phyloP scores from a whole-genome alignment of 176 grass and related monocot species.

The Ananas comosus region DNA sequence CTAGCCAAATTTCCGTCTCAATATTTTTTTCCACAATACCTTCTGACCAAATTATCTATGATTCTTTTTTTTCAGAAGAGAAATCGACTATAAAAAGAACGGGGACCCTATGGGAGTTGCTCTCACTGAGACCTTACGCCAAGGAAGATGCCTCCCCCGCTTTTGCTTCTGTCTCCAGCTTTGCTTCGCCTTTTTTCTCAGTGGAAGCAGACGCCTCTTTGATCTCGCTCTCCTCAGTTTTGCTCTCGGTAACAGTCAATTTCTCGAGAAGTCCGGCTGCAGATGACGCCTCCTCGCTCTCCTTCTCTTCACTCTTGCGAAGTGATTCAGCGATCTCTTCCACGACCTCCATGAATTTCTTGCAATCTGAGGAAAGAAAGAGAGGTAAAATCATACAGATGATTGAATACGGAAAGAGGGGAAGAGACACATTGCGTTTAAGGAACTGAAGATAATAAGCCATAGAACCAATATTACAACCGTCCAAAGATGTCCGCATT shows the following conservation, averaged over 20 bases:
- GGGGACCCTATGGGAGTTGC: neutral
- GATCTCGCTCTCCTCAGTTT: conserved; percentile 14
- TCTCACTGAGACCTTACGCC: neutral
- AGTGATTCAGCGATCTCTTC: conserved; percentile 47
- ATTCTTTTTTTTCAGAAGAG: neutral
- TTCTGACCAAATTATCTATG: too few relatives aligned
- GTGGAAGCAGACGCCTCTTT: conserved; percentile 23
- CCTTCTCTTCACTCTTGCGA: conserved; percentile 23
- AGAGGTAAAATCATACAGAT: neutral
- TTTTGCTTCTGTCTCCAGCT: conserved; percentile 21
- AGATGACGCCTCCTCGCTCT: conserved; percentile 35
- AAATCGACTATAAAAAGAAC: neutral
- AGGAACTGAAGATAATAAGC: neutral
- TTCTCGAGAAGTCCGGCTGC: conserved; percentile 39
- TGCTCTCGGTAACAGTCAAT: conserved; percentile 24
- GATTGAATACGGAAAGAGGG: neutral
- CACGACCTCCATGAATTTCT: conserved; percentile 52
- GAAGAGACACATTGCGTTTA: neutral
- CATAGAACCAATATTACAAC: neutral
- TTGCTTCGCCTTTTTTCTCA: conserved; percentile 27
- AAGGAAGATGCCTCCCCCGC: neutral
- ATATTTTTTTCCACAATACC: too few relatives aligned
- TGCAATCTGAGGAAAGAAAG: conserved; percentile 39
- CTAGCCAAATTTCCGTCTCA: too few relatives aligned
- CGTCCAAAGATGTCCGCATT: neutral